Evolutionary conservation across 495 filamentous ascomycete species (phyloP).

Genomic region (Annulohypoxylon bovei): DNA sequence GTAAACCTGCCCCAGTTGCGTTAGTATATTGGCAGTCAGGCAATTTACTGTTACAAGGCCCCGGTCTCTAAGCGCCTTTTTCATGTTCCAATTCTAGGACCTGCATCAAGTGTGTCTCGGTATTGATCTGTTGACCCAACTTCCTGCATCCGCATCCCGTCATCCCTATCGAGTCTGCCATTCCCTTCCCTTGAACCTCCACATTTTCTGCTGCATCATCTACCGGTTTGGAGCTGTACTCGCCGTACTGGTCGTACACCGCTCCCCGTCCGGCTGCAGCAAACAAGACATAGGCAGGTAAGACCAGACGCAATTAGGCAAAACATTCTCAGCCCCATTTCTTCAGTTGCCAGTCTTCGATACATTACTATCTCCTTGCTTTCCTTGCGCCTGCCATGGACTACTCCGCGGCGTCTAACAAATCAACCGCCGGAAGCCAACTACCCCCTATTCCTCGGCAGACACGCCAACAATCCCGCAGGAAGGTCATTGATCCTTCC

Average conservation of each 20-base stretch:
- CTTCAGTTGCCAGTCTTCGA: conserved; percentile 25
- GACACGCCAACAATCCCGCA: conserved; percentile 48
- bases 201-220: conserved; percentile 23
- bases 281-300: conserved; percentile 33
- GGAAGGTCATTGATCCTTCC: conserved; percentile 51
- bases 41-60: conserved; percentile 5
- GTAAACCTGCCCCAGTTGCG: neutral
- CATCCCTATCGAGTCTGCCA: conserved; percentile 18
- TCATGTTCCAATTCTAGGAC: conserved; percentile 29
- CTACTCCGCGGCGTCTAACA: conserved; percentile 30
- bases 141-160: conserved; percentile 25
- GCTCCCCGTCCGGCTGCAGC: conserved; percentile 26
- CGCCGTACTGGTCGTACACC: conserved; percentile 22
- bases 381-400: conserved; percentile 36
- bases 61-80: conserved; percentile 29
- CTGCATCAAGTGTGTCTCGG: conserved; percentile 39
- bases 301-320: conserved; percentile 40
- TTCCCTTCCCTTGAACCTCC: conserved; percentile 28
- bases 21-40: conserved; percentile 10
- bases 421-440: conserved; percentile 28
- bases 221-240: conserved; percentile 22
- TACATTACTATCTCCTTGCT: neutral
- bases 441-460: conserved; percentile 48
- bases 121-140: conserved; percentile 35
- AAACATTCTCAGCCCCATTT: conserved; percentile 35